phyloP scores from a whole-genome alignment of 116 monocot genomes.

The Thalassia testudinum region DNA sequence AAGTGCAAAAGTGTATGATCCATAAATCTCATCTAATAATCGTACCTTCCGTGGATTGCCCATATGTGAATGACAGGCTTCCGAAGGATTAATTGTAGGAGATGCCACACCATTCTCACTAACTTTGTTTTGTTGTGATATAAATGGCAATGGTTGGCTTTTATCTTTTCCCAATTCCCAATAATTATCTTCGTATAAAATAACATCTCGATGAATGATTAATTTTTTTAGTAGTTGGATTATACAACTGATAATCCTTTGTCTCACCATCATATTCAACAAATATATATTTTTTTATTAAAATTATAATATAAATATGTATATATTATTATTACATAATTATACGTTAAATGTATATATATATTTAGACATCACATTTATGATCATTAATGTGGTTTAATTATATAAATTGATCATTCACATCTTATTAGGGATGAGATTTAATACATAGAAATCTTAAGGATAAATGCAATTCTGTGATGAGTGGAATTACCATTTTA shows the following conservation, averaged over 20 bases:
- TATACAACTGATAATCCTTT: constrained; percentile 8
- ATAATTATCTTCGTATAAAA: constrained; percentile 4
- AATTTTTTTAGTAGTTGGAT: constrained; percentile 6
- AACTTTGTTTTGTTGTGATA: not conserved
- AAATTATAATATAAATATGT: constrained; percentile 13
- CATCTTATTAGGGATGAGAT: no score
- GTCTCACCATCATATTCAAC: not conserved
- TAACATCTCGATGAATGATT: constrained; percentile 5
- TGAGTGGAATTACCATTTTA: no score
- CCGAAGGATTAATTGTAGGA: not conserved
- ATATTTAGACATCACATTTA: no score
- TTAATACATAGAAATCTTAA: no score
- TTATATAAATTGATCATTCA: no score
- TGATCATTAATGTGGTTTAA: no score
- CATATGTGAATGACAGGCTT: not conserved
- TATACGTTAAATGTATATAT: no score
- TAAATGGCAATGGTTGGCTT: not conserved
- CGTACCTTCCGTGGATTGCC: constrained; percentile 1
- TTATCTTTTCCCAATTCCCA: constrained; percentile 2
- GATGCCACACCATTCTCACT: not conserved
- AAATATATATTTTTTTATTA: constrained; percentile 8
- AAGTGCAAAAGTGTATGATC: constrained; percentile 6
- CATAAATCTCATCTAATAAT: constrained; percentile 6
- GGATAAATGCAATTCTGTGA: no score
- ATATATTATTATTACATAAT: no score